Evolutionary conservation across 1,284 basidiomycete genomes (phyloP).

Genomic region (Irpex lacteus): DNA sequence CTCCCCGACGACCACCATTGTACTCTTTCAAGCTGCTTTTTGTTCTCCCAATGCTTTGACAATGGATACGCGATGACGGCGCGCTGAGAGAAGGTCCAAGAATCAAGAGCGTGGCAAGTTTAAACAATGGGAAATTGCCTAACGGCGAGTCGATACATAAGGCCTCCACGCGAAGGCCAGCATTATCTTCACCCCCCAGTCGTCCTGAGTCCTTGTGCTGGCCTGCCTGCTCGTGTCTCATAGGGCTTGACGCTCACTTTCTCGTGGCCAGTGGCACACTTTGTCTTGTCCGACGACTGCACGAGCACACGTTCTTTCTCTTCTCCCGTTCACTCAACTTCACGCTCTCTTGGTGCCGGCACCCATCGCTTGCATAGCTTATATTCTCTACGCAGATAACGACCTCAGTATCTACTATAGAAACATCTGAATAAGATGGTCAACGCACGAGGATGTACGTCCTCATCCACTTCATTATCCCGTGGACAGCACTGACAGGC

Average conservation of each 20-base stretch:
- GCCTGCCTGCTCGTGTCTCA: not conserved
- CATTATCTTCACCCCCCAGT: not conserved
- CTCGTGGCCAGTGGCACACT: not conserved
- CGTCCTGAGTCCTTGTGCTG: not conserved
- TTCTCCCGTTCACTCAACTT: not conserved
- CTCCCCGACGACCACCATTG: not conserved
- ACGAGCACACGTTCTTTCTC: conserved; percentile 1
- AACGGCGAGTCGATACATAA: not conserved
- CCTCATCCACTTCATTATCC: not conserved
- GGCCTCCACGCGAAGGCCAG: not conserved
- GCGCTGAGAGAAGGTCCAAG: not conserved
- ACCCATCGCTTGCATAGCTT: conserved; percentile 1
- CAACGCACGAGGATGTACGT: conserved; percentile 11
- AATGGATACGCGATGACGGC: not conserved
- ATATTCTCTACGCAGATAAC: not conserved
- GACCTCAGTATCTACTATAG: not conserved
- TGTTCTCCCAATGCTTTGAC: not conserved
- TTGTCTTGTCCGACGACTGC: not conserved
- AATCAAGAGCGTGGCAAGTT: not conserved
- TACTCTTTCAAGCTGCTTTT: not conserved
- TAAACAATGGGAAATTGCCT: not conserved
- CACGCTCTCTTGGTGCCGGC: conserved; percentile 12
- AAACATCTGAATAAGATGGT: conserved; percentile 2
- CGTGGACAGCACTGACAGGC: not conserved
- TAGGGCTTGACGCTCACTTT: conserved; percentile 13